Evolutionary conservation across 2,329 filamentous ascomycete species (phyloP).

Genomic region (Verticillium tricorpus): DNA sequence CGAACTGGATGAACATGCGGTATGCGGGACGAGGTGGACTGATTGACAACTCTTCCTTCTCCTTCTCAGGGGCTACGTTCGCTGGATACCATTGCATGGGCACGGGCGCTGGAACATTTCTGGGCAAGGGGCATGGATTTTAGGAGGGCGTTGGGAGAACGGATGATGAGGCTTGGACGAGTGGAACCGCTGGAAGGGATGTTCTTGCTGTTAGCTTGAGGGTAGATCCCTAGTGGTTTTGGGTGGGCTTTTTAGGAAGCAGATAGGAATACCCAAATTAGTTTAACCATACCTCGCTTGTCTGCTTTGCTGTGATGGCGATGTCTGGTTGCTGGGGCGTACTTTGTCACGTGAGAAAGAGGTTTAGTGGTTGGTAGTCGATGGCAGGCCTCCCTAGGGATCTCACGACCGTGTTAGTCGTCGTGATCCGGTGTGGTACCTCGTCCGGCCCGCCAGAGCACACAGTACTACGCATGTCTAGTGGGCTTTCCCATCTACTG

Average conservation of each 20-base stretch:
- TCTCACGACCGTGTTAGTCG: too few species aligned
- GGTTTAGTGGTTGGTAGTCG: neutral
- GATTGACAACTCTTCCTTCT: neutral
- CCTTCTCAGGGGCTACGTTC: slow-evolving; percentile 1
- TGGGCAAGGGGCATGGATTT: neutral
- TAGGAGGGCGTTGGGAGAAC: neutral
- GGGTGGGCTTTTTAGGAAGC: neutral
- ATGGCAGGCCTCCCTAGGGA: neutral
- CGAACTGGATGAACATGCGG: slow-evolving; percentile 6
- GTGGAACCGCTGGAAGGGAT: neutral
- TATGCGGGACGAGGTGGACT: neutral
- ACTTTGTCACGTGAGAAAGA: neutral
- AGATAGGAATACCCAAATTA: neutral
- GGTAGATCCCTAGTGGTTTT: neutral
- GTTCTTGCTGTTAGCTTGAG: neutral
- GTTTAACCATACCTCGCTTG: neutral
- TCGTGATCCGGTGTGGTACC: too few species aligned
- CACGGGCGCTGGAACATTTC: neutral
- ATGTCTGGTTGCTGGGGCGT: neutral
- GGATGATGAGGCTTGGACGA: neutral
- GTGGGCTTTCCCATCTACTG: too few species aligned
- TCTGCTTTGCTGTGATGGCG: neutral
- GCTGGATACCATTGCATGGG: slow-evolving; percentile 2
- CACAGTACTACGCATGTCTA: too few species aligned
- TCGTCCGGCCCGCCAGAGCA: too few species aligned